Base-by-base conservation (phyloP, 2,329 filamentous ascomycete genomes). In the Aureobasidium sp. region DNA sequence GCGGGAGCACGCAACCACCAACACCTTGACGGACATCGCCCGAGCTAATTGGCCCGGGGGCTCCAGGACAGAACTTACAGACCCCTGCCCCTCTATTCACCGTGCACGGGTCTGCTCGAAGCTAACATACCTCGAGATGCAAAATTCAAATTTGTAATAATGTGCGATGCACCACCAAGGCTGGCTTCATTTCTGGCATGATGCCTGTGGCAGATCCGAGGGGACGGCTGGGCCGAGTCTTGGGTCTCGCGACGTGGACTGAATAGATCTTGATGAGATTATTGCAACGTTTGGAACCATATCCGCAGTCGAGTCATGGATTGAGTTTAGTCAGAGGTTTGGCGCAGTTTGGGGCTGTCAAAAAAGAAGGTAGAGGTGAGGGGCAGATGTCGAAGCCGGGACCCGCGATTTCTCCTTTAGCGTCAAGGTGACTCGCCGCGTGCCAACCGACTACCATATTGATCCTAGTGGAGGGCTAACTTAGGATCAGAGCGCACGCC, bases 1-100 rank as follows among this genome's bases (percentile, higher is more conserved):
- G 51, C 39, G 37, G 50, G 50, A 53, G 50, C 50, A 53, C 50
- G 50, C 51, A 53, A 53, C 51, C 48, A 51, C 48, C 51, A 53
- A 53, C 40, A 53, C 34, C 45, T 38, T 22, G 25, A 22, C 17
- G 25, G 40, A 16, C 22, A 53, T 53, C 32, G 24, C 29, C 30
- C 8, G 24, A 45, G 51, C 51, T 39, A 45, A 53, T 54, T 49
- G 42, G 42, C 53, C 38, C 41, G 41, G 41, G n/a, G 42, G 53
- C 27, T 49, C 42, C 40, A 41, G 34, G 42, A 40, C 32, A 41
- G 37, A 45, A 49, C 35, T 19, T 54, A 48, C 39, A 17, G 51
- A 47, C 51, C 51, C 51, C 51, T 53, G 51, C 51, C 41, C 51
- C 40, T 51, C 51, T 34, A 53, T 53, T 16, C 40, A 34, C 35